phyloP scores from a whole-genome alignment of 257 asterid genomes.

The Scutellaria baicalensis region DNA sequence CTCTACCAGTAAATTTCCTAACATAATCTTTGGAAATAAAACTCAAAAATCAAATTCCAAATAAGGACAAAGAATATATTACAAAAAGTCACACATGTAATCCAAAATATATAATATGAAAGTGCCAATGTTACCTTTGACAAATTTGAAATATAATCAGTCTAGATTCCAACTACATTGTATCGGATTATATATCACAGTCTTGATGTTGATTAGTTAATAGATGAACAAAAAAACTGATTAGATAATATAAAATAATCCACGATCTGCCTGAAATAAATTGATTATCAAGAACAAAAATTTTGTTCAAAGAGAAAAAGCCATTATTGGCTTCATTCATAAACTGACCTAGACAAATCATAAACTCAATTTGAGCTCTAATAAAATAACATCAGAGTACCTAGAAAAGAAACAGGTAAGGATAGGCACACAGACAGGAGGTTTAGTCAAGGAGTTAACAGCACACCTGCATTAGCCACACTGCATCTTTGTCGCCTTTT shows the following conservation, averaged over 20 bases:
- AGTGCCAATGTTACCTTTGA: neutral
- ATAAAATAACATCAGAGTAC: neutral
- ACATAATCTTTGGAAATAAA: neutral
- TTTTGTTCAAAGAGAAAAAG: neutral
- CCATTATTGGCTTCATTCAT: neutral
- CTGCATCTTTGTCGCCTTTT: conserved; percentile 74
- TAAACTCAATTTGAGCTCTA: neutral
- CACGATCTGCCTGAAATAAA: neutral
- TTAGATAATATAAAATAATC: neutral
- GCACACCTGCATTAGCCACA: conserved; percentile 98
- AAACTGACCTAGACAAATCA: neutral
- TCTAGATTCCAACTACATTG: neutral
- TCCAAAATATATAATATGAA: neutral
- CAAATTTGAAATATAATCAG: neutral
- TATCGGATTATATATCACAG: neutral
- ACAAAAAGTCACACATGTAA: neutral
- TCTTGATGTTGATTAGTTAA: neutral
- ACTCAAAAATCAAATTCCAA: neutral
- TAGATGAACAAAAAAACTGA: neutral
- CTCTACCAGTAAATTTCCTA: neutral
- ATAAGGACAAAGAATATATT: neutral
- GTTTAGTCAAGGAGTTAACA: conserved; percentile 7
- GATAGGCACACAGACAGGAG: neutral
- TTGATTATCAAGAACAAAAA: neutral
- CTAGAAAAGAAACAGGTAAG: neutral